phyloP scores from a whole-genome alignment of 2,329 filamentous ascomycete genomes.

The Magnaporthiopsis poae region DNA sequence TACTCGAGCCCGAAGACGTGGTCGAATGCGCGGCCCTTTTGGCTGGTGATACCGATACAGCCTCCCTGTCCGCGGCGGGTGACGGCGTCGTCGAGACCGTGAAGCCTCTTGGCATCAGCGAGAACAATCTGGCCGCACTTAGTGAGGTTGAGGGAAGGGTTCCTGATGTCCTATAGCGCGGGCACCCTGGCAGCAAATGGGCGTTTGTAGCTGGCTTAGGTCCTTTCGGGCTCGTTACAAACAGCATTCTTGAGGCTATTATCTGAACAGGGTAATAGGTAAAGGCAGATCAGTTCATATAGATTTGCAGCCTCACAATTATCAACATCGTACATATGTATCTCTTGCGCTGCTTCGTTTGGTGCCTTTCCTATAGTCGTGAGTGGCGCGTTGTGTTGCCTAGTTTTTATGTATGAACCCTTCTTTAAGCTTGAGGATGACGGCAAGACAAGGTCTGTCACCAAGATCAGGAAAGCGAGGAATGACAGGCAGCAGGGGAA shows the following conservation, averaged over 20 bases:
- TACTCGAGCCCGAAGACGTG: constrained; percentile 81
- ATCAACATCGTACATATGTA: background rate
- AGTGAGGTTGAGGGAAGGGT: constrained; percentile 45
- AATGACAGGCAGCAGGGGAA: background rate
- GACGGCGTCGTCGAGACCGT: constrained; percentile 22
- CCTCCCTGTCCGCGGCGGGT: constrained; percentile 15
- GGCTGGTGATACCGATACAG: constrained; percentile 31
- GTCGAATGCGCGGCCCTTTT: constrained; percentile 57
- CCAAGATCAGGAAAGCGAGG: background rate
- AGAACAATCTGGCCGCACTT: constrained; percentile 47
- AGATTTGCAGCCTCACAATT: background rate
- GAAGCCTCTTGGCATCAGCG: constrained; percentile 27
- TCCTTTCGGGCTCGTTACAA: background rate
- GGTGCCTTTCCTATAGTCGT: background rate
- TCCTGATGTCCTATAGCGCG: constrained; percentile 20
- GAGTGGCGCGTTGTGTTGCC: background rate
- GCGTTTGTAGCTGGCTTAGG: no score
- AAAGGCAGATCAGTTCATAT: background rate
- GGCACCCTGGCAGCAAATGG: no score
- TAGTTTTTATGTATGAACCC: no score
- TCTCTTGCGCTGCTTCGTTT: background rate
- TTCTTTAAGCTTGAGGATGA: no score
- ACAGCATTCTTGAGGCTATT: background rate
- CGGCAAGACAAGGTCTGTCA: background rate
- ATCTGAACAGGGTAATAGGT: background rate